Conservation (phyloP, 2,329 filamentous ascomycete species). For the Colletotrichum abscissum region DNA sequence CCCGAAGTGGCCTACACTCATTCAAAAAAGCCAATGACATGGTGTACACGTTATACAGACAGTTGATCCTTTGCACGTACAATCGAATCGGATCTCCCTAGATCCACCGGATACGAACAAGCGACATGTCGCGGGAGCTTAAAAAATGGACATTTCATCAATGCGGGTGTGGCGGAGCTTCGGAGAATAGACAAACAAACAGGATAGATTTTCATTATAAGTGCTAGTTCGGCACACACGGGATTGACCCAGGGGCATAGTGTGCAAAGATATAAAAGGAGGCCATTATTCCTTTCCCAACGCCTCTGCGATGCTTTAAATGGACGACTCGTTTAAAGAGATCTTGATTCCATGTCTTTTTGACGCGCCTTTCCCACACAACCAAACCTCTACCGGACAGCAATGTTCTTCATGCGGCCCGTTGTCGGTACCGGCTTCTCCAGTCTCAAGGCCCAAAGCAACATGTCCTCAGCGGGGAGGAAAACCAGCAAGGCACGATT, state of each 20-base stretch:
- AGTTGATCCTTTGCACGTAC: neutral
- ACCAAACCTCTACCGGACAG: conserved; percentile 12
- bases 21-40: neutral
- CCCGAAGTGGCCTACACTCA: neutral
- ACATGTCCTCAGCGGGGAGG: conserved; percentile 72
- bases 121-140: neutral
- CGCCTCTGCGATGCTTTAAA: conserved; percentile 33
- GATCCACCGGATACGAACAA: neutral
- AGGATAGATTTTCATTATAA: conserved; percentile 21
- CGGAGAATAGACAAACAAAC: neutral
- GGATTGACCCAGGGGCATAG: neutral
- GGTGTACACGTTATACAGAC: neutral
- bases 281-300: conserved; percentile 19
- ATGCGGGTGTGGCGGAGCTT: neutral
- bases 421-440: conserved; percentile 71
- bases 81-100: neutral
- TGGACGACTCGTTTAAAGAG: neutral
- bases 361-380: neutral
- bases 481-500: conserved; percentile 67
- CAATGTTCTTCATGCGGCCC: conserved; percentile 42
- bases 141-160: neutral
- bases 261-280: neutral
- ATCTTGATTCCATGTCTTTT: conserved; percentile 5
- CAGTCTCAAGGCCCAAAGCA: conserved; percentile 70
- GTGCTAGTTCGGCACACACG: conserved; percentile 6